Evolutionary conservation across 257 asterid genomes (phyloP).

Genomic region (Fraxinus pennsylvanica): DNA sequence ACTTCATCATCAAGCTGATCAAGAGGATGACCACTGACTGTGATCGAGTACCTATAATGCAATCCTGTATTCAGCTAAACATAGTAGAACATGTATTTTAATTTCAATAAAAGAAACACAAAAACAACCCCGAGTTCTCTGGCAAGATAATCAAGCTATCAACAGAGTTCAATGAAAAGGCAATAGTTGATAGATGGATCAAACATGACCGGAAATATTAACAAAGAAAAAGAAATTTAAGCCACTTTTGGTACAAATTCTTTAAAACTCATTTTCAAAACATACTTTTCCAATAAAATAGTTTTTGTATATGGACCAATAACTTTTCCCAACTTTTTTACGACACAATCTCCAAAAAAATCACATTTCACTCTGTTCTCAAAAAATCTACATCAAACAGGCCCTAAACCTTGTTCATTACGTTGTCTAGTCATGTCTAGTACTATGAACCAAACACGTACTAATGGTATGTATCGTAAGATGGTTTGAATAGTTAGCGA

Average conservation of each 20-base stretch:
- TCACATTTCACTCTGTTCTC: too few relatives aligned
- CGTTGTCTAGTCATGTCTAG: too few relatives aligned
- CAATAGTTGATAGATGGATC: not conserved
- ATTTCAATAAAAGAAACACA: not conserved
- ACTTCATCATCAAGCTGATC: slow-evolving; percentile 62
- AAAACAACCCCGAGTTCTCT: not conserved
- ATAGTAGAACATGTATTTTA: not conserved
- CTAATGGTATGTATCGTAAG: not conserved
- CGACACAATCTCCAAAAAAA: too few relatives aligned
- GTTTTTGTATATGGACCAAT: too few relatives aligned
- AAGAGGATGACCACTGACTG: slow-evolving; percentile 60
- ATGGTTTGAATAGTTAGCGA: not conserved
- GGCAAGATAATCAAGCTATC: not conserved
- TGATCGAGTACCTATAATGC: slow-evolving; percentile 68
- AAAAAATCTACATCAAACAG: not conserved
- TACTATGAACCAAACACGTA: too few relatives aligned
- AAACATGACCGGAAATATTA: not conserved
- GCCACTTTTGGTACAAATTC: too few relatives aligned
- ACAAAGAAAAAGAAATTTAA: not conserved
- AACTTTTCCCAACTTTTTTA: too few relatives aligned
- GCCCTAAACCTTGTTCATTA: too few relatives aligned
- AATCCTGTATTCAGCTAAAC: slow-evolving; percentile 19
- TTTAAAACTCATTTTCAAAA: too few relatives aligned
- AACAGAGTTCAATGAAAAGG: not conserved
- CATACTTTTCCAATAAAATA: too few relatives aligned